A percentile compares a stretch with the other conserved stretches of the same genome.
phyloP scores from a whole-genome alignment of 352 stramenopile species.

The Globisporangium acanthophoron region DNA sequence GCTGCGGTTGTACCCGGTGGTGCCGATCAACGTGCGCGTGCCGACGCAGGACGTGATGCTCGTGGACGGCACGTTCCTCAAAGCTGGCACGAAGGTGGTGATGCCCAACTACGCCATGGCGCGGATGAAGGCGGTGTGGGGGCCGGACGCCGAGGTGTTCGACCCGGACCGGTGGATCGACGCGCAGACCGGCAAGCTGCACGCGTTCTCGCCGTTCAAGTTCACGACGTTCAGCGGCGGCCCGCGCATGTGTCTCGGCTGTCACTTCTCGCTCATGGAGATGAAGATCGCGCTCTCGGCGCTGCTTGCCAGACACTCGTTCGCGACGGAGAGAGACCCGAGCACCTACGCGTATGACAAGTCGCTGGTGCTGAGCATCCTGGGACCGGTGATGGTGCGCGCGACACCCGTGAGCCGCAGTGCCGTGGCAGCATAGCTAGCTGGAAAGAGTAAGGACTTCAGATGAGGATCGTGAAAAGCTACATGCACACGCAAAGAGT shows the following conservation, averaged over 20 bases:
- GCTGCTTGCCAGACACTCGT: slow-evolving; percentile 19
- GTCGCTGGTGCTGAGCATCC: slow-evolving; percentile 11
- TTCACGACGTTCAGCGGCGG: slow-evolving; percentile 39
- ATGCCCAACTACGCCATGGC: slow-evolving; percentile 45
- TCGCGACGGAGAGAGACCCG: slow-evolving; percentile 10
- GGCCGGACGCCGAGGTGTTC: slow-evolving; percentile 27
- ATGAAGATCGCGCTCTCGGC: slow-evolving; percentile 22
- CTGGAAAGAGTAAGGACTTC: not conserved
- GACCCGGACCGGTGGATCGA: slow-evolving; percentile 40
- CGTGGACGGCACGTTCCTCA: slow-evolving; percentile 40
- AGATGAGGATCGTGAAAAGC: too few species aligned
- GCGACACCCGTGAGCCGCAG: not conserved
- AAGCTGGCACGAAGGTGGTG: slow-evolving; percentile 24
- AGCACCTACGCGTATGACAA: slow-evolving; percentile 10
- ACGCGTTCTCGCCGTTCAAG: slow-evolving; percentile 25
- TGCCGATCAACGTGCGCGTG: slow-evolving; percentile 26
- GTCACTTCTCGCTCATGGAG: slow-evolving; percentile 26
- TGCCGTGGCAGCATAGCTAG: not conserved
- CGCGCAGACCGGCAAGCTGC: slow-evolving; percentile 9
- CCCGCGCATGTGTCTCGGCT: slow-evolving; percentile 33
- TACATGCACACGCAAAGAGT: not conserved
- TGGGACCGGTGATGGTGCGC: not conserved
- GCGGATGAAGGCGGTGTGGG: slow-evolving; percentile 31
- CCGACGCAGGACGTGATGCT: slow-evolving; percentile 42
- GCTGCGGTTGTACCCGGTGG: slow-evolving; percentile 55